Evolutionary conservation across 2,329 filamentous ascomycete genomes (phyloP).

Genomic region (Botryotinia calthae): DNA sequence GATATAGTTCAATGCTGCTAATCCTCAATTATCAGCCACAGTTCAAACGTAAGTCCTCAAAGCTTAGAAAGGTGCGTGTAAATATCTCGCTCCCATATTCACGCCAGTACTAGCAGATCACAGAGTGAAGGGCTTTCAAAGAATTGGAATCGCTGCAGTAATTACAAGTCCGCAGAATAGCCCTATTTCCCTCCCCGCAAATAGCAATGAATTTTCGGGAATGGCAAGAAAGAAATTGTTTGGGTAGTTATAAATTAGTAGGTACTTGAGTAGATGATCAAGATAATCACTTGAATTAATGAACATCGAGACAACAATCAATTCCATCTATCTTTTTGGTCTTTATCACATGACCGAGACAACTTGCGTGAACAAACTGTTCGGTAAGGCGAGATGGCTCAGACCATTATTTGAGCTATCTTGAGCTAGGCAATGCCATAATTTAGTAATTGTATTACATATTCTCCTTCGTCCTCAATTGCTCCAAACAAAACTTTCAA

Average conservation of each 20-base stretch:
- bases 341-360: neutral
- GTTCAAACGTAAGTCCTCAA: neutral
- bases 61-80: neutral
- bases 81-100: neutral
- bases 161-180: neutral
- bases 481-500: neutral
- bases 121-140: neutral
- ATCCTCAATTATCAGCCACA: neutral
- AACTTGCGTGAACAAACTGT: neutral
- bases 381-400: constrained; percentile 1
- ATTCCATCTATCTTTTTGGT: neutral
- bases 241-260: neutral
- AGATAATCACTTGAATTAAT: neutral
- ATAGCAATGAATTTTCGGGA: neutral
- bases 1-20: neutral
- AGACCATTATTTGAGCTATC: neutral
- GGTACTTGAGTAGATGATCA: neutral
- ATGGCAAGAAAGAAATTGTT: neutral
- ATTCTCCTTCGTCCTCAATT: neutral
- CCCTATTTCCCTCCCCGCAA: neutral
- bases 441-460: neutral
- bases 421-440: neutral
- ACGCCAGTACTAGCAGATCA: neutral
- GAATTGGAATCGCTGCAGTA: neutral
- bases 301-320: neutral